Conservation (phyloP, 108 stramenopile species). For the Heterococcus sp. region DNA sequence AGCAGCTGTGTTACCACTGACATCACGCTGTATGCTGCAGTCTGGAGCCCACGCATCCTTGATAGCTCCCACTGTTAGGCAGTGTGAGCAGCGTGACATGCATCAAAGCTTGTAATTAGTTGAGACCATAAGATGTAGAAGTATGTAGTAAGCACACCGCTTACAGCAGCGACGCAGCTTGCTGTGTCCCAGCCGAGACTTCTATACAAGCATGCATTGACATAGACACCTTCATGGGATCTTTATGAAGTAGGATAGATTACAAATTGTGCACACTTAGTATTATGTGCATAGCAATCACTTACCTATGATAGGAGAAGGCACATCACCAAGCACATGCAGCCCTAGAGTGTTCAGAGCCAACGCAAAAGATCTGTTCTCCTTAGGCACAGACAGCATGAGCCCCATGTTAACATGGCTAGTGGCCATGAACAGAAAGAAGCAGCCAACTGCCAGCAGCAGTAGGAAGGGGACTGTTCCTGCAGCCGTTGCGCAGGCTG, state of each 20-base stretch:
- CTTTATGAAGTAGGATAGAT: too few relatives aligned
- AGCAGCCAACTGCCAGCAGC: constrained; percentile 11
- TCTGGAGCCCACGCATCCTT: background rate
- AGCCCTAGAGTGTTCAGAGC: constrained; percentile 41
- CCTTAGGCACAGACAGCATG: constrained; percentile 48
- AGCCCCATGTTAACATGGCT: constrained; percentile 49
- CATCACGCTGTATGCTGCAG: too few relatives aligned
- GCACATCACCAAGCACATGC: constrained; percentile 62
- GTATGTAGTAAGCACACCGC: too few relatives aligned
- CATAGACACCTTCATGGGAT: too few relatives aligned
- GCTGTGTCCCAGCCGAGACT: too few relatives aligned
- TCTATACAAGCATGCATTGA: too few relatives aligned
- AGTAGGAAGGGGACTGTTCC: constrained; percentile 1
- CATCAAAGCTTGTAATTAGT: too few relatives aligned
- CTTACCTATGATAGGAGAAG: constrained; percentile 49
- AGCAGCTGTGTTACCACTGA: background rate
- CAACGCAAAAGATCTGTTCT: constrained; percentile 46
- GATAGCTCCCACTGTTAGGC: constrained; percentile 36
- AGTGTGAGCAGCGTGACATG: too few relatives aligned
- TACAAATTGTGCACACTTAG: too few relatives aligned
- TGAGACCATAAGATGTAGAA: too few relatives aligned
- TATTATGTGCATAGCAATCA: too few relatives aligned
- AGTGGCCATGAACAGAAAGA: constrained; percentile 24
- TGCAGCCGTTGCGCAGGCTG: background rate
- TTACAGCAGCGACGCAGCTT: too few relatives aligned